Percentiles rank a stretch among this genome's conserved stretches.
Conservation (phyloP, 768 basidiomycete species). For the Boletus pseudo-olivaceus region DNA sequence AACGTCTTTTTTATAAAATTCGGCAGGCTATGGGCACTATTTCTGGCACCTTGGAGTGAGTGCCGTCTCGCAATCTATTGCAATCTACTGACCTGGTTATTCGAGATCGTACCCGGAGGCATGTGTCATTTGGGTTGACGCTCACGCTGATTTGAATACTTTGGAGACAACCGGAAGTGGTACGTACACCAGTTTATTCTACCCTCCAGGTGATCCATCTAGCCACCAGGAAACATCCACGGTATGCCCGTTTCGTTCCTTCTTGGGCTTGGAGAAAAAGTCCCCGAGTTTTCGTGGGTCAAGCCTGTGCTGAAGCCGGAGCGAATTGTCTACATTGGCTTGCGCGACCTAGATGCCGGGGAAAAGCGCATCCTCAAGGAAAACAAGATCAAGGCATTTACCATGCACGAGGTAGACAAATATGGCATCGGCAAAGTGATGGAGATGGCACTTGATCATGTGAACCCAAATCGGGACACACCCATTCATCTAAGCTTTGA, state of each 20-base stretch:
- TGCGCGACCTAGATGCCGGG: slow-evolving; percentile 86
- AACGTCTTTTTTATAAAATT: not conserved
- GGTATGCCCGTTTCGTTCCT: slow-evolving; percentile 99
- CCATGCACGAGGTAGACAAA: slow-evolving; percentile 87
- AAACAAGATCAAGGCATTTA: slow-evolving; percentile 79
- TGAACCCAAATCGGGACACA: slow-evolving; percentile 76
- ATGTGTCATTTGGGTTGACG: slow-evolving; percentile 95
- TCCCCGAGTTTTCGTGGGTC: slow-evolving; percentile 53
- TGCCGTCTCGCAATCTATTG: not conserved
- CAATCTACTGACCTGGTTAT: slow-evolving; percentile 3
- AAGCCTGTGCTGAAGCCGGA: slow-evolving; percentile 65
- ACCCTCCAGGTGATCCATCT: not conserved
- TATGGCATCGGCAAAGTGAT: slow-evolving; percentile 93
- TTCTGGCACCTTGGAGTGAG: slow-evolving; percentile 78
- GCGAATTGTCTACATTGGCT: slow-evolving; percentile 92
- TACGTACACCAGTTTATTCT: slow-evolving; percentile 23
- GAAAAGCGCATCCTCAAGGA: slow-evolving; percentile 86
- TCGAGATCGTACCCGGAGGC: slow-evolving; percentile 69
- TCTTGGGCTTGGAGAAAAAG: slow-evolving; percentile 41
- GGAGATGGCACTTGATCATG: slow-evolving; percentile 93
- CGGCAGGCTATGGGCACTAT: slow-evolving; percentile 88
- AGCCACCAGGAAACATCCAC: slow-evolving; percentile 79
- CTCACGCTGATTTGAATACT: slow-evolving; percentile 97
- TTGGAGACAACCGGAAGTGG: slow-evolving; percentile 74
- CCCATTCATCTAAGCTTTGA: slow-evolving; percentile 98